Evolutionary conservation across 768 basidiomycete species (phyloP), one percentile per base, ranked within the genome.

Genomic region (Tricholoma furcatifolium): DNA sequence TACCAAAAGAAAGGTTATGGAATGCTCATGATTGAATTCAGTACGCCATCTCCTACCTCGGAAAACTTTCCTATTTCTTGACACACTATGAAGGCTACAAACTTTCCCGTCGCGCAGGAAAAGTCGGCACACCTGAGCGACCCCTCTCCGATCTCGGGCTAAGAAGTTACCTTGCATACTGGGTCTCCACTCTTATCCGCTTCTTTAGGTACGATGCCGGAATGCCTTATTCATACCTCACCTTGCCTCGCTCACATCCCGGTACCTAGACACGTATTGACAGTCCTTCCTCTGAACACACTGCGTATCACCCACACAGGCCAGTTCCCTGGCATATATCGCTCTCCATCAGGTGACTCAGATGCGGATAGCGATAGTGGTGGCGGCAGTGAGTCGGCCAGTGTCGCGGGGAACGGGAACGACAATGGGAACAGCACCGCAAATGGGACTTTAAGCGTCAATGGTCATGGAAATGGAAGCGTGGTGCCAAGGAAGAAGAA

Each of bases 11-110:
- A 86, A 60, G 91, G 93, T 6, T 97, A 88, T 62, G 97, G 96
- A 2, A 93, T 91, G 79, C 84, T 98, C 21, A 80, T 99, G 79
- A 98, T 98, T 57, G 96, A 99, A 73, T 97, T 98, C 76, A 98
- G 96, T 96, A 65, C 40, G 92, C 72, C n/a, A 38, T 17, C 1
- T 32, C 41, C 34, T n/a, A n/a, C 4, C 23, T 48, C 30, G 40
- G 32, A 7, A 20, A 35, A 41, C 6, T 18, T 17, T 21, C 14
- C 31, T 10, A 11, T 21, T 36, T 34, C 24, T 34, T 10, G n/a
- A 15, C 38, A 12, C 49, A 20, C 47, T 7, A 36, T 45, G 3
- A 9, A 98, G 95, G 95, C 68, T 99, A 99, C 63, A 92, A 96
- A 65, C 76, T 98, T 6, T 97, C 93, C 17, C 81, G 89, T 40